These are phyloP conservation scores for Kwoniella mangroviensis DNA, from an alignment of 768 basidiomycete genomes.

Conservation along the genomic window DNA sequence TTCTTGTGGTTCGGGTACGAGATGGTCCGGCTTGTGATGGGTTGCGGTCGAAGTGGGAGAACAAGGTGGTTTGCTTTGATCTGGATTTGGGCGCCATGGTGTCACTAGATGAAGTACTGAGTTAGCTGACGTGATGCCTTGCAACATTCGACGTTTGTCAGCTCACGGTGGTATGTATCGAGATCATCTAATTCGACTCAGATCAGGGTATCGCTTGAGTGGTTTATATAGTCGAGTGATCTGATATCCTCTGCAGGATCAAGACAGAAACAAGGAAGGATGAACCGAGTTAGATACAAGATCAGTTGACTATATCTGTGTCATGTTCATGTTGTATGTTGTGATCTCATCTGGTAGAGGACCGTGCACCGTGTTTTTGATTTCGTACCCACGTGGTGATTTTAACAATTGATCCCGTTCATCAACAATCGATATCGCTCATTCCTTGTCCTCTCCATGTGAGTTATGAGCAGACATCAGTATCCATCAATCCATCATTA, in stretches of 20 bases:
- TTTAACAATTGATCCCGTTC: constrained; percentile 7
- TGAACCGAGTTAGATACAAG: no score
- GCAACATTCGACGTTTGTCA: no score
- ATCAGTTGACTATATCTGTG: no score
- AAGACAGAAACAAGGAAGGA: no score
- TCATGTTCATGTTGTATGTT: no score
- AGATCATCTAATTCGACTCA: no score
- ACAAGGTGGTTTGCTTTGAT: constrained; percentile 26
- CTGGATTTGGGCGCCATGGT: constrained; percentile 20
- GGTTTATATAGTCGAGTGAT: background rate
- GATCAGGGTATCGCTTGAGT: no score
- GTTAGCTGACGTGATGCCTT: background rate
- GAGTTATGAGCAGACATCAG: no score
- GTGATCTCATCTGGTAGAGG: no score
- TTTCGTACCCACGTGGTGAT: background rate
- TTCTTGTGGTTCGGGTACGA: background rate
- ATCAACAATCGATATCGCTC: background rate
- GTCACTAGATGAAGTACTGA: background rate
- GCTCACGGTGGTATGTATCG: no score
- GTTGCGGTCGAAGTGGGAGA: constrained; percentile 29
- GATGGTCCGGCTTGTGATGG: constrained; percentile 1
- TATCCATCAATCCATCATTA: background rate
- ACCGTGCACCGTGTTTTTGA: background rate
- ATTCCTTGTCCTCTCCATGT: background rate
- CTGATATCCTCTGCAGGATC: no score